Percentiles rank a stretch among this genome's conserved stretches.
Evolutionary conservation across 2,329 filamentous ascomycete genomes (phyloP).

Genomic region (Clathrospora elynae): DNA sequence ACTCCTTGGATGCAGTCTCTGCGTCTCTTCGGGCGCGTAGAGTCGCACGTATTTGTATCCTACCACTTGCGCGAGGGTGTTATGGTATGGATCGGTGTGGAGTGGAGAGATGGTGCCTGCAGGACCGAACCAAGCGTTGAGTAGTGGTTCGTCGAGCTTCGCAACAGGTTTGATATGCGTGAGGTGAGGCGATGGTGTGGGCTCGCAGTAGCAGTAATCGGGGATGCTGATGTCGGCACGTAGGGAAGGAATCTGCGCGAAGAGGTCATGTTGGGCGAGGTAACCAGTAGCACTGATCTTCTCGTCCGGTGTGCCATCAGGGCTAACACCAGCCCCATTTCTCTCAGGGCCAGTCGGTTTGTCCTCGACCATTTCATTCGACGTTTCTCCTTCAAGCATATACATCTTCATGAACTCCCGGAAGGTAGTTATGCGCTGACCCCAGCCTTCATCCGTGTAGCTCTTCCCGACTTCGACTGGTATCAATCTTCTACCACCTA

Average conservation of each 20-base stretch:
- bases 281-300: constrained; percentile 64
- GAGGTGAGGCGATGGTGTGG: constrained; percentile 43
- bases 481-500: constrained; percentile 77
- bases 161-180: constrained; percentile 21
- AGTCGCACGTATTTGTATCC: constrained; percentile 91
- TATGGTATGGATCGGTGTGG: constrained; percentile 93
- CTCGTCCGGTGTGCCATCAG: neutral
- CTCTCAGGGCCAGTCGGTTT: neutral
- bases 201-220: constrained; percentile 79
- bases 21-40: constrained; percentile 70
- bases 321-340: neutral
- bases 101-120: constrained; percentile 86
- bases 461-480: constrained; percentile 85
- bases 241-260: constrained; percentile 78
- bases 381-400: constrained; percentile 57
- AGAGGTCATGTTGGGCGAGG: constrained; percentile 88
- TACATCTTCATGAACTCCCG: constrained; percentile 69
- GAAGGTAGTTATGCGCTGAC: constrained; percentile 79
- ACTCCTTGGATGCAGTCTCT: constrained; percentile 64
- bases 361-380: too few relatives aligned
- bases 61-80: constrained; percentile 86
- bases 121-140: constrained; percentile 95
- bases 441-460: constrained; percentile 86
- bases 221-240: constrained; percentile 77
- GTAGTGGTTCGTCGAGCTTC: constrained; percentile 61